Evolutionary conservation across 352 stramenopile genomes (phyloP).

Genomic region (Blastocystis sp.): DNA sequence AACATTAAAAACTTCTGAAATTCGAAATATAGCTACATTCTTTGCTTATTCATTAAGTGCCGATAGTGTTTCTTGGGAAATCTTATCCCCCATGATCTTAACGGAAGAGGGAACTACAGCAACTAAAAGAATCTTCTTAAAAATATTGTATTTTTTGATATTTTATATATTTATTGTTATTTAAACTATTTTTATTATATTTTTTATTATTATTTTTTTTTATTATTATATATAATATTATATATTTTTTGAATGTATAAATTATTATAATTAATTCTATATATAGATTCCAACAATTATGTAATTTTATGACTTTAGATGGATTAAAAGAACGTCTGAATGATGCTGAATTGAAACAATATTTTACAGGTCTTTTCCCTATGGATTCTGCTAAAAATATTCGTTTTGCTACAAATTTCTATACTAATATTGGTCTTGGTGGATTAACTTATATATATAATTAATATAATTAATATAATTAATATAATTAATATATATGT

Average conservation of each 20-base stretch:
- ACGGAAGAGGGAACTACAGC: slow-evolving; percentile 97
- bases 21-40: slow-evolving; percentile 48
- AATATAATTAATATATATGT: too few species aligned
- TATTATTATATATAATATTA: too few species aligned
- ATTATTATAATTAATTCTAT: too few species aligned
- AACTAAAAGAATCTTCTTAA: slow-evolving; percentile 94
- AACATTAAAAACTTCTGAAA: slow-evolving; percentile 94
- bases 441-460: slow-evolving; percentile 81
- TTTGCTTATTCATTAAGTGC: slow-evolving; percentile 90
- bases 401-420: slow-evolving; percentile 98
- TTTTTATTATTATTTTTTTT: too few species aligned
- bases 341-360: slow-evolving; percentile 63
- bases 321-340: slow-evolving; percentile 79
- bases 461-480: too few species aligned
- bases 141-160: slow-evolving; percentile 68
- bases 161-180: too few species aligned
- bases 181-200: too few species aligned
- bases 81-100: slow-evolving; percentile 79
- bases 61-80: slow-evolving; percentile 87
- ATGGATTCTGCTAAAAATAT: slow-evolving; percentile 80
- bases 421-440: slow-evolving; percentile 90
- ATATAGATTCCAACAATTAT: slow-evolving; percentile 68
- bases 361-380: slow-evolving; percentile 81
- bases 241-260: too few species aligned
- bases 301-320: slow-evolving; percentile 78